A percentile compares a stretch with the other conserved stretches of the same genome.
Evolutionary conservation across 2,329 filamentous ascomycete species (phyloP).

Genomic region (Fusarium liriodendri): DNA sequence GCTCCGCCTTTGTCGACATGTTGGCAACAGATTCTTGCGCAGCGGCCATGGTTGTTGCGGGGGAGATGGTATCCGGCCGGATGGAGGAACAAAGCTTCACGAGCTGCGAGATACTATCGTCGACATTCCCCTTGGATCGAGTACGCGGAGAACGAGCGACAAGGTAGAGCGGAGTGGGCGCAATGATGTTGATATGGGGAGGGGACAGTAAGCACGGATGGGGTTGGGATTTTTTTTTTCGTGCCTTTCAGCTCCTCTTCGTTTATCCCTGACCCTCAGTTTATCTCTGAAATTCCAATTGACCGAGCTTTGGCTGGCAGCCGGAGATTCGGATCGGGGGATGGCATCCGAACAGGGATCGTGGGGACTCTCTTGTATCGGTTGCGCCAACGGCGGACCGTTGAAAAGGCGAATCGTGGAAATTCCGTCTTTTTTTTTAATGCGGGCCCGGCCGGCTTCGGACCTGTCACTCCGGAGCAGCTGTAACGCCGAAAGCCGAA

Average conservation of each 20-base stretch:
- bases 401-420: conserved; percentile 19
- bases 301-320: conserved; percentile 7
- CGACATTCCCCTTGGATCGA: conserved; percentile 5
- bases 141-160: not conserved
- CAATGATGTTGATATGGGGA: not conserved
- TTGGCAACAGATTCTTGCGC: conserved; percentile 32
- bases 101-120: not conserved
- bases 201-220: not conserved
- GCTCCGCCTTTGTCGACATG: conserved; percentile 3
- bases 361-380: not conserved
- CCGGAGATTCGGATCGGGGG: conserved; percentile 29
- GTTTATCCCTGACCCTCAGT: conserved; percentile 26
- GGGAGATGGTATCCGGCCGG: not conserved
- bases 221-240: not conserved
- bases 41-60: conserved; percentile 29
- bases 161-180: not conserved
- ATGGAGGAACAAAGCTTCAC: not conserved
- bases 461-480: conserved; percentile 17
- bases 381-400: conserved; percentile 15
- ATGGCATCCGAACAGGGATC: conserved; percentile 26
- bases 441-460: conserved; percentile 3
- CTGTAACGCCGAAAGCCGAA: conserved; percentile 35
- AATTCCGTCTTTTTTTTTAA: not conserved
- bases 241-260: not conserved
- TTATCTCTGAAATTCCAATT: not conserved